Conservation (phyloP, 1,139 yeast species). For the Blastobotrys persicus region DNA sequence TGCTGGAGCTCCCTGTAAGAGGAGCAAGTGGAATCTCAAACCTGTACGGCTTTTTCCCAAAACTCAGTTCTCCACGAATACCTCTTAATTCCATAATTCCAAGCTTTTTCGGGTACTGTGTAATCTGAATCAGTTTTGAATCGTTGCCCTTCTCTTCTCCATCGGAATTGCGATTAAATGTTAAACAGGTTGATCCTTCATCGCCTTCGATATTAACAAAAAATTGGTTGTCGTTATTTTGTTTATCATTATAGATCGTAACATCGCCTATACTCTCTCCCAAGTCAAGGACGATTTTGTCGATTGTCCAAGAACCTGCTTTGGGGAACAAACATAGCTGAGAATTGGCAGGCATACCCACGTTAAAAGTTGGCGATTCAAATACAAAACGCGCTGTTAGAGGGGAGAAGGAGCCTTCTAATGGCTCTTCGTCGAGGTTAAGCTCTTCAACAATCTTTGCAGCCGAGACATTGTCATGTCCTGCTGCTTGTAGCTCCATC, state of each 20-base stretch:
- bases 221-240: neutral
- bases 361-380: constrained; percentile 24
- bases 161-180: constrained; percentile 20
- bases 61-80: constrained; percentile 3
- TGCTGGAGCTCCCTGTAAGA: constrained; percentile 1
- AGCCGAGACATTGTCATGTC: constrained; percentile 9
- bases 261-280: constrained; percentile 16
- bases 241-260: constrained; percentile 22
- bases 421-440: constrained; percentile 8
- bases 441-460: constrained; percentile 14
- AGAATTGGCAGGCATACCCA: constrained; percentile 26
- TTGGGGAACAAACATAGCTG: constrained; percentile 26
- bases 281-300: constrained; percentile 12
- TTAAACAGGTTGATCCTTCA: constrained; percentile 24
- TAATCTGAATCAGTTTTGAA: constrained; percentile 29
- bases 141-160: constrained; percentile 21
- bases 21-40: neutral
- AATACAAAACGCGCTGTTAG: constrained; percentile 25
- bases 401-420: constrained; percentile 16
- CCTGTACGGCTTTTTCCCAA: constrained; percentile 1
- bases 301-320: constrained; percentile 15
- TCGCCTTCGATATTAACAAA: constrained; percentile 14
- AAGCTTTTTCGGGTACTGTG: constrained; percentile 26
- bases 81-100: constrained; percentile 20
- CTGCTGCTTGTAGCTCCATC: constrained; percentile 18